Evolutionary conservation across 2,329 filamentous ascomycete species (phyloP).

Genomic region (Monosporascus sp.): DNA sequence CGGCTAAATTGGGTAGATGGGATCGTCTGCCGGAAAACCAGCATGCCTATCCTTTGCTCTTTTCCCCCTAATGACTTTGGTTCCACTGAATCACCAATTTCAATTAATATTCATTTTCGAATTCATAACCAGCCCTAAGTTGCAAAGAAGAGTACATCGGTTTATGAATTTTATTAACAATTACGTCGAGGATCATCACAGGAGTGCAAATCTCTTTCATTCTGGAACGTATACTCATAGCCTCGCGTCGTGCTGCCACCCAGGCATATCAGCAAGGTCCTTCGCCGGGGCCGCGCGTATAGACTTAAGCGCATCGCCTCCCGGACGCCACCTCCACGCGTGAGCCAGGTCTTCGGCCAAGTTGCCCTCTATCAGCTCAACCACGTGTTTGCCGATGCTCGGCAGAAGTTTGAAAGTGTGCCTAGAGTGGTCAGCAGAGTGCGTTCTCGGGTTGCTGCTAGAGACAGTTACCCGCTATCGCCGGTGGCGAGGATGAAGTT

Average conservation of each 20-base stretch:
- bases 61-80: no score
- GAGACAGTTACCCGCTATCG: slow-evolving; percentile 35
- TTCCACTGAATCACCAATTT: no score
- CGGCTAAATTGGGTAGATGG: no score
- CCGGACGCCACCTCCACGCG: slow-evolving; percentile 41
- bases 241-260: slow-evolving; percentile 30
- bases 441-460: neutral
- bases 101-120: no score
- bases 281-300: slow-evolving; percentile 34
- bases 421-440: slow-evolving; percentile 16
- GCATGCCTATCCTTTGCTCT: no score
- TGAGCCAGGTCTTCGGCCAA: slow-evolving; percentile 33
- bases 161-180: no score
- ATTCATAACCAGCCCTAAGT: no score
- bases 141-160: no score
- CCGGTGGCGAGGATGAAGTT: slow-evolving; percentile 42
- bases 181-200: no score
- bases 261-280: slow-evolving; percentile 40
- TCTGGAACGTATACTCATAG: no score
- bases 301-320: slow-evolving; percentile 38
- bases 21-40: no score
- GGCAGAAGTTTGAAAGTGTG: slow-evolving; percentile 42
- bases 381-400: slow-evolving; percentile 41
- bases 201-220: no score
- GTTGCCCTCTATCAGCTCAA: slow-evolving; percentile 37